Conservation (phyloP, 805 yeast genomes). For the Candida anglica region DNA sequence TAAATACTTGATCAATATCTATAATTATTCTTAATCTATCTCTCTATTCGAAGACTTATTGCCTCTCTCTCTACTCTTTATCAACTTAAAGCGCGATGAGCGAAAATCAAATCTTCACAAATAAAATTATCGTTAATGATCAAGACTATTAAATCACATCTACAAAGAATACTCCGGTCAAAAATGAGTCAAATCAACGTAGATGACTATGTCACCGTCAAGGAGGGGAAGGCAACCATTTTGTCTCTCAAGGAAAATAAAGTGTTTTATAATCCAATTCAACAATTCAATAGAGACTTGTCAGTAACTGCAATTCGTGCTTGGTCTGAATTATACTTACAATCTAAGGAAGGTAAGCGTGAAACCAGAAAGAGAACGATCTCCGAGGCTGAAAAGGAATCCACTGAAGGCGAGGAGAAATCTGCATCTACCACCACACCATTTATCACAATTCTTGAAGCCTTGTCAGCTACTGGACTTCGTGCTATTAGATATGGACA, state of each 20-base stretch:
- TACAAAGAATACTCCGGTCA: too few relatives aligned
- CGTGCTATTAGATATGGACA: slow-evolving; percentile 91
- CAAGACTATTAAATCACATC: too few relatives aligned
- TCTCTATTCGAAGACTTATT: too few relatives aligned
- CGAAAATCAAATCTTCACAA: too few relatives aligned
- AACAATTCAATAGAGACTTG: slow-evolving; percentile 92
- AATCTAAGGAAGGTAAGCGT: slow-evolving; percentile 23
- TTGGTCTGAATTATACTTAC: slow-evolving; percentile 65
- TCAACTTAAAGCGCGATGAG: too few relatives aligned
- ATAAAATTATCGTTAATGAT: too few relatives aligned
- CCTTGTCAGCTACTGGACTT: slow-evolving; percentile 90
- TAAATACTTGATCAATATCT: too few relatives aligned
- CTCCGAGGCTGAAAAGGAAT: slow-evolving; percentile 14
- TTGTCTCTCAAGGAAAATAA: slow-evolving; percentile 75
- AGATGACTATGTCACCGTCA: slow-evolving; percentile 32
- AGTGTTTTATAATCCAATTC: slow-evolving; percentile 95
- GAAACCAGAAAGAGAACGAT: slow-evolving; percentile 19
- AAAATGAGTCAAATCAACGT: too few relatives aligned
- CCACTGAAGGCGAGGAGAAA: slow-evolving; percentile 3
- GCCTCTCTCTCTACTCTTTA: too few relatives aligned
- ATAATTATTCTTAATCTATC: too few relatives aligned
- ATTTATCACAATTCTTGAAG: slow-evolving; percentile 74
- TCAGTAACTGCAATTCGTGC: slow-evolving; percentile 83
- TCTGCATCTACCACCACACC: slow-evolving; percentile 20
- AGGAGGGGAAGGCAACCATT: slow-evolving; percentile 83